These are phyloP conservation scores for Lepidium sativum DNA, from an alignment of 345 rosid genomes.

Conservation along the genomic window DNA sequence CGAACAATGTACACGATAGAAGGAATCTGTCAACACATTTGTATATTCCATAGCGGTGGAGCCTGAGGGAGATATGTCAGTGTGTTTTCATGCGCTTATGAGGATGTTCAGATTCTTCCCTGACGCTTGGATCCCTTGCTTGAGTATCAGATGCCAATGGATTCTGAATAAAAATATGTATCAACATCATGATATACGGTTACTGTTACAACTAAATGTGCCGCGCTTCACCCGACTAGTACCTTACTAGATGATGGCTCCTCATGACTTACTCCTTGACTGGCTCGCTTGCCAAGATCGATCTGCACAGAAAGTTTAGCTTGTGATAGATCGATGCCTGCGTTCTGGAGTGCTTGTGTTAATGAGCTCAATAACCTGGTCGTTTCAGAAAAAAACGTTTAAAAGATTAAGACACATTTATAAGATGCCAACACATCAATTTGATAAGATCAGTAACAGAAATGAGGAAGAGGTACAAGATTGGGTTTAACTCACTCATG, in stretches of 20 bases:
- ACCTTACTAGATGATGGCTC: constrained; percentile 46
- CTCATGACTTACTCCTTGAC: constrained; percentile 35
- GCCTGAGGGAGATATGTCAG: constrained; percentile 12
- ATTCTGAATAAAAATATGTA: constrained; percentile 35
- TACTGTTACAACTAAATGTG: neutral
- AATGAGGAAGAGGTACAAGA: neutral
- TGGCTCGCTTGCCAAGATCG: constrained; percentile 70
- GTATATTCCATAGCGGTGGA: neutral
- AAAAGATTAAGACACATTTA: neutral
- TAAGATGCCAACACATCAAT: neutral
- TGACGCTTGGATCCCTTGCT: constrained; percentile 35
- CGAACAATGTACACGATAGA: constrained; percentile 20
- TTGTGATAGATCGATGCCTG: constrained; percentile 82
- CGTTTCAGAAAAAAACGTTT: neutral
- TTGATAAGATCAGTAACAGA: neutral
- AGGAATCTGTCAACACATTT: constrained; percentile 20
- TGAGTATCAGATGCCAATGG: constrained; percentile 29
- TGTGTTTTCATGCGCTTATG: constrained; percentile 49
- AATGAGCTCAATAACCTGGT: constrained; percentile 70
- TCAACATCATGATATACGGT: neutral
- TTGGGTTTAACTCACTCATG: constrained; percentile 26
- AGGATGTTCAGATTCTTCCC: constrained; percentile 50
- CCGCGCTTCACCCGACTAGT: neutral
- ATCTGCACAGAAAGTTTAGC: constrained; percentile 85
- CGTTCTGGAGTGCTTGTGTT: constrained; percentile 69